Base-by-base conservation (phyloP, 2,329 filamentous ascomycete species). In the Fusarium neocosmosporiellum region DNA sequence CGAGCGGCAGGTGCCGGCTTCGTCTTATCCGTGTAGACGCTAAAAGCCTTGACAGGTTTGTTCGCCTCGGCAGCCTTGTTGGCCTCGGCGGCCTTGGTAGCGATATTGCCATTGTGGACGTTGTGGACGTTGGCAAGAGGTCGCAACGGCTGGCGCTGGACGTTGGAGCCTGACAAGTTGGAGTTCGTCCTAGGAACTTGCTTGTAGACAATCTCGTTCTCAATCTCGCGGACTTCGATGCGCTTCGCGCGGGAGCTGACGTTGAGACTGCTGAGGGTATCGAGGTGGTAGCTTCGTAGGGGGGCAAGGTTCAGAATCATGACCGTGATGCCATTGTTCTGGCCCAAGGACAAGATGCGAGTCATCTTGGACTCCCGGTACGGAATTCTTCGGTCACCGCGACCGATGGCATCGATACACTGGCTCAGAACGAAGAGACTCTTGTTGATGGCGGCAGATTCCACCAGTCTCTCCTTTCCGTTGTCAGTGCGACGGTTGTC, bases 351-450 rank as follows among this genome's bases (percentile, higher is more conserved):
- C 29, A 98, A 84, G 63, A 98, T 98, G 54, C 96, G 90, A 1
- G 96, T 98, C 96, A 98, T 98, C 86, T 98, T 98, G 62, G 93
- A 96, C 80, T 98, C 96, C 65, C 96, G 89, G 81, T 97, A 98
- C 0, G 96, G 96, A 78, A 98, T 96, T 36, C 96, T 90, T 76
- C 88, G 89, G 80, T 92, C 90, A 34, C 90, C 89, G 27, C 89
- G 86, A 1, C 93, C 93, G 79, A 98, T 98, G 64, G 96, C 96
- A 80, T 98, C 96, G 61, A 98, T 96, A 77, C 96, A 98, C 81
- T 98, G 95, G 48, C 94, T 96, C 57, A 98, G 85, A 20, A 98
- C 95, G 78, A 98, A 98, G 8, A 98, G 87, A 72, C 94, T 97
- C 85, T 98, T 98, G 88, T 98, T 98, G 86, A 98, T 98, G 78